Conservation (phyloP, 495 filamentous ascomycete genomes). For the Penicillium nucicola region DNA sequence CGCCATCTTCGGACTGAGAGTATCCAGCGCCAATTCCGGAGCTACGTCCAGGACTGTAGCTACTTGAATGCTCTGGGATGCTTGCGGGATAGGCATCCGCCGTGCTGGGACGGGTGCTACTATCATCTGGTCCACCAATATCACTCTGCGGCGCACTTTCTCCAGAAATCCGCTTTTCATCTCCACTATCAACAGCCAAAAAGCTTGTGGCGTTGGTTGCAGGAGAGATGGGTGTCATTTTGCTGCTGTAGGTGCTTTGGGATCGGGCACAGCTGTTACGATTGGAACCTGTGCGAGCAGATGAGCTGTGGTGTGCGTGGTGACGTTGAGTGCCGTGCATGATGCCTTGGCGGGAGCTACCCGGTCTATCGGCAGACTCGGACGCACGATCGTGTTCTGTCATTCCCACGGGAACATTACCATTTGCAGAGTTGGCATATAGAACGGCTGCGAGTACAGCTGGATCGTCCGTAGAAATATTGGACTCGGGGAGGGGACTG, state of each 20-base stretch:
- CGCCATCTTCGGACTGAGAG: slow-evolving; percentile 23
- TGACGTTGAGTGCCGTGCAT: slow-evolving; percentile 22
- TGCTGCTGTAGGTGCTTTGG: slow-evolving; percentile 45
- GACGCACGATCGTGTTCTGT: slow-evolving; percentile 14
- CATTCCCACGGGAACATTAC: slow-evolving; percentile 7
- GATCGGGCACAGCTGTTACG: slow-evolving; percentile 44
- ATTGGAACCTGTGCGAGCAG: slow-evolving; percentile 35
- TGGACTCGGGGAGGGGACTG: slow-evolving; percentile 12
- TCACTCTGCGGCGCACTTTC: slow-evolving; percentile 33
- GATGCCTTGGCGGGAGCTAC: slow-evolving; percentile 30
- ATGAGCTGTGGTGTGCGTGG: slow-evolving; percentile 38
- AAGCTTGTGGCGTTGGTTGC: slow-evolving; percentile 53
- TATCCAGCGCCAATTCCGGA: slow-evolving; percentile 10
- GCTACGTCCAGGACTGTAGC: slow-evolving; percentile 15
- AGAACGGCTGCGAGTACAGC: slow-evolving; percentile 30
- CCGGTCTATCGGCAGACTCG: slow-evolving; percentile 26
- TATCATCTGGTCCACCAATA: slow-evolving; percentile 20
- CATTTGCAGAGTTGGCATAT: slow-evolving; percentile 25
- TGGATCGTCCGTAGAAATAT: slow-evolving; percentile 22
- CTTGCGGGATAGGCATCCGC: slow-evolving; percentile 21
- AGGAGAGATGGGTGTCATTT: slow-evolving; percentile 45
- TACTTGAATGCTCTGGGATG: slow-evolving; percentile 16
- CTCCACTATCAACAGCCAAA: slow-evolving; percentile 46
- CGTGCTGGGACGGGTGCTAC: slow-evolving; percentile 30
- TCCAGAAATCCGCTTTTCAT: slow-evolving; percentile 35